Evolutionary conservation across 2,329 filamentous ascomycete species (phyloP).

Genomic region (Exophiala aquamarina): DNA sequence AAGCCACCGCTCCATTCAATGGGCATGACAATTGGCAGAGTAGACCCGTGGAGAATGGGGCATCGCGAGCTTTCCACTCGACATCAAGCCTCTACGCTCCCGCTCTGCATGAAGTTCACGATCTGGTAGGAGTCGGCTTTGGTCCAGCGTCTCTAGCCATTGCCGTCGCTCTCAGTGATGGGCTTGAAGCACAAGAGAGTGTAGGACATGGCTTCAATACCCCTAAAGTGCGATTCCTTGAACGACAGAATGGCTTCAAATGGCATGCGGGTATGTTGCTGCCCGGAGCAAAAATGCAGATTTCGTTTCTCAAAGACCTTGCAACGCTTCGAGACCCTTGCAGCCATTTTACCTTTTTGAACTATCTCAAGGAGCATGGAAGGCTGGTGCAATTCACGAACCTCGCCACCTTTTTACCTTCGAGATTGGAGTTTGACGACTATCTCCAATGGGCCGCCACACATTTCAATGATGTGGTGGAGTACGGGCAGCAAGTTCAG

Average conservation of each 20-base stretch:
- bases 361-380: constrained; percentile 80
- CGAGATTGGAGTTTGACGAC: constrained; percentile 87
- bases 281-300: constrained; percentile 93
- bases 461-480: constrained; percentile 71
- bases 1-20: constrained; percentile 3
- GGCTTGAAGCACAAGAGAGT: constrained; percentile 32
- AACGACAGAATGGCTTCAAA: constrained; percentile 78
- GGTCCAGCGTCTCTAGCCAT: constrained; percentile 88
- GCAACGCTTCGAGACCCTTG: constrained; percentile 84
- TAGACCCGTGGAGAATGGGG: neutral
- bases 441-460: constrained; percentile 91
- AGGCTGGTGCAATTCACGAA: constrained; percentile 91
- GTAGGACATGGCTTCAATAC: constrained; percentile 40
- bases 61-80: neutral
- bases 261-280: constrained; percentile 98
- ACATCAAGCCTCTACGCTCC: constrained; percentile 11
- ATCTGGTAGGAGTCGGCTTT: constrained; percentile 89
- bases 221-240: constrained; percentile 81
- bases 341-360: constrained; percentile 91
- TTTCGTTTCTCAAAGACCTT: constrained; percentile 95
- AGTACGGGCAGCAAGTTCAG: constrained; percentile 76
- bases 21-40: constrained; percentile 4
- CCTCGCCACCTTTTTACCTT: constrained; percentile 81
- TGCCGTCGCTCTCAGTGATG: constrained; percentile 83
- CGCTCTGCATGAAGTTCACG: constrained; percentile 63